Evolutionary conservation across 345 rosid species (phyloP).

Genomic region (Physaria fendleri): DNA sequence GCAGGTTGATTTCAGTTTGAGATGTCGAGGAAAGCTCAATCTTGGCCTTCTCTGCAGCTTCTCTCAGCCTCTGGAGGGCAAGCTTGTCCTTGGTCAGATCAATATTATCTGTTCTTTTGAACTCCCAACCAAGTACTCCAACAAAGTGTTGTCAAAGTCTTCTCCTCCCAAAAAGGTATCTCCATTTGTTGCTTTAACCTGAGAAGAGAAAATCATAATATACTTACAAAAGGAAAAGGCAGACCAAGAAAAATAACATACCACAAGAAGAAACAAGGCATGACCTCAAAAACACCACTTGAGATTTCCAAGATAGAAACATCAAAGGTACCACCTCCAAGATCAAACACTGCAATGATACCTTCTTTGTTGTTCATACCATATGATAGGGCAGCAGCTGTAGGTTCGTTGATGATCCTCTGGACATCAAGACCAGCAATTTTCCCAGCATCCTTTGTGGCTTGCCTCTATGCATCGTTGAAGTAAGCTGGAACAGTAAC

Average conservation of each 20-base stretch:
- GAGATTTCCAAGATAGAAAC: constrained; percentile 43
- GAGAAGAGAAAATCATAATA: not conserved
- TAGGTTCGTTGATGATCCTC: constrained; percentile 49
- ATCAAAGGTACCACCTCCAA: constrained; percentile 50
- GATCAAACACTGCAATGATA: constrained; percentile 42
- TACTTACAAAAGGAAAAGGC: not conserved
- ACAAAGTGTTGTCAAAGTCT: constrained; percentile 41
- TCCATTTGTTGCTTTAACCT: constrained; percentile 53
- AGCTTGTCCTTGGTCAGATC: constrained; percentile 43
- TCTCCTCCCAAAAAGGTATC: constrained; percentile 52
- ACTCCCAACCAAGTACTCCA: constrained; percentile 42
- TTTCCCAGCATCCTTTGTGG: constrained; percentile 50
- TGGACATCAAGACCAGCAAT: constrained; percentile 47
- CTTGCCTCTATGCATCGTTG: constrained; percentile 49
- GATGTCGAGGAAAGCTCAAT: constrained; percentile 42
- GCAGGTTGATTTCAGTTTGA: constrained; percentile 45
- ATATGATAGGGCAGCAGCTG: constrained; percentile 45
- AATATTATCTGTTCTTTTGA: constrained; percentile 31
- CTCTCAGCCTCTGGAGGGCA: constrained; percentile 47
- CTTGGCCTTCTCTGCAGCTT: constrained; percentile 46
- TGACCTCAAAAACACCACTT: constrained; percentile 49
- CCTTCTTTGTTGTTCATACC: constrained; percentile 47
- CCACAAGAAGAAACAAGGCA: not conserved
- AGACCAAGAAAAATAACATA: not conserved
- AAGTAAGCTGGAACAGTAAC: constrained; percentile 46